Conservation (phyloP, 495 filamentous ascomycete genomes). For the Terfezia claveryi region DNA sequence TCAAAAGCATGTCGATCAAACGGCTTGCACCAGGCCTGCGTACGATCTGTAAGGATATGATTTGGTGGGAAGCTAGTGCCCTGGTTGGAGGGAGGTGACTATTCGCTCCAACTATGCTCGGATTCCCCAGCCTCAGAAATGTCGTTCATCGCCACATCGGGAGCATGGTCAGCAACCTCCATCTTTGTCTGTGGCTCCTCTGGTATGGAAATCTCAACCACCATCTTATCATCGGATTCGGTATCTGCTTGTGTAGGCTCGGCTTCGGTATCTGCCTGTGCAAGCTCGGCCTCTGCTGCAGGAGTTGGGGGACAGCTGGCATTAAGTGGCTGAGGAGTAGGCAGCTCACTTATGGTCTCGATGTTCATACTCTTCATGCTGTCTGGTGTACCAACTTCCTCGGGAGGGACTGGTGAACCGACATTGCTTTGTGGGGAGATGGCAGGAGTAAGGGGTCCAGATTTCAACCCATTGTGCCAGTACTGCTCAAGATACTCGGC, state of each 20-base stretch:
- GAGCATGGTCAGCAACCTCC: neutral
- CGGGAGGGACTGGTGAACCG: neutral
- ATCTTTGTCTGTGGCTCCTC: neutral
- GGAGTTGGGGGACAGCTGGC: neutral
- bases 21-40: conserved; percentile 15
- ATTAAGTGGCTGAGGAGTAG: conserved; percentile 13
- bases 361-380: neutral
- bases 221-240: neutral
- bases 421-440: neutral
- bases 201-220: neutral
- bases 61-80: too few relatives aligned
- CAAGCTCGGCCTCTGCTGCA: neutral
- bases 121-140: neutral
- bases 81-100: too few relatives aligned
- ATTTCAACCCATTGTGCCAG: conserved; percentile 32
- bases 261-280: neutral
- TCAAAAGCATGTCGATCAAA: conserved; percentile 12
- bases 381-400: neutral
- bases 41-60: conserved; percentile 8
- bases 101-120: too few relatives aligned
- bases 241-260: neutral
- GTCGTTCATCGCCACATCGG: neutral
- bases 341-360: neutral
- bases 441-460: conserved; percentile 4
- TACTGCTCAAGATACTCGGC: conserved; percentile 44